Conservation (phyloP, 2,329 filamentous ascomycete genomes). For the Torrubiella hemipterigena region DNA sequence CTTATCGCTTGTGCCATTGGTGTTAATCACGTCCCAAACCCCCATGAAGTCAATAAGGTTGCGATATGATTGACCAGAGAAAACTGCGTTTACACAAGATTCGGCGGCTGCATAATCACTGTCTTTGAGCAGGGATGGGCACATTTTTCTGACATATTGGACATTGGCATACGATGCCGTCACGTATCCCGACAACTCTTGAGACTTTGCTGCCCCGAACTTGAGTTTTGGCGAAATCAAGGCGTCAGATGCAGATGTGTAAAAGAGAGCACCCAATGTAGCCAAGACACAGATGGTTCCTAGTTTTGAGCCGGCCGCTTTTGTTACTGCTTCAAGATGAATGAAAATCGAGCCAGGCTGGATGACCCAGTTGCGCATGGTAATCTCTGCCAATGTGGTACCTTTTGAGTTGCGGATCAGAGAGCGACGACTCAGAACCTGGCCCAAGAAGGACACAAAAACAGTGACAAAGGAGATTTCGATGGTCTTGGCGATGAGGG, state of each 20-base stretch:
- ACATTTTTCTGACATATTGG: conserved; percentile 39
- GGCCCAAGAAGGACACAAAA: conserved; percentile 63
- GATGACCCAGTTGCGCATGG: conserved; percentile 64
- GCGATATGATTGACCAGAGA: conserved; percentile 58
- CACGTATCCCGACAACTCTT: conserved; percentile 42
- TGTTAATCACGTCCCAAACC: conserved; percentile 38
- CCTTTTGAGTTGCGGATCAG: conserved; percentile 48
- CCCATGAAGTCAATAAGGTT: conserved; percentile 53
- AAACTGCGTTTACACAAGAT: conserved; percentile 58
- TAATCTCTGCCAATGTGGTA: conserved; percentile 64
- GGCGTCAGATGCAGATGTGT: conserved; percentile 65
- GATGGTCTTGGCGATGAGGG: conserved; percentile 62
- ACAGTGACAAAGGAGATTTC: conserved; percentile 70
- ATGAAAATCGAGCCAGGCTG: conserved; percentile 63
- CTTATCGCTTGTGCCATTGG: conserved; percentile 27
- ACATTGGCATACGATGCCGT: conserved; percentile 52
- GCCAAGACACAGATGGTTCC: conserved; percentile 53
- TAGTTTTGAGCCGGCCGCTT: conserved; percentile 50
- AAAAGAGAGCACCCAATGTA: conserved; percentile 56
- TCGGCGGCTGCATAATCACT: conserved; percentile 21
- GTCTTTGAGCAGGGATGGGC: conserved; percentile 51
- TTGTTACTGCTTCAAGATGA: conserved; percentile 52
- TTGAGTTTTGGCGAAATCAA: conserved; percentile 63
- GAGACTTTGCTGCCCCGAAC: conserved; percentile 37
- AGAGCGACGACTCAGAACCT: conserved; percentile 59